These are phyloP conservation scores for Wickerhamiella occidentalis DNA, from an alignment of 805 yeast genomes.

Conservation along the genomic window DNA sequence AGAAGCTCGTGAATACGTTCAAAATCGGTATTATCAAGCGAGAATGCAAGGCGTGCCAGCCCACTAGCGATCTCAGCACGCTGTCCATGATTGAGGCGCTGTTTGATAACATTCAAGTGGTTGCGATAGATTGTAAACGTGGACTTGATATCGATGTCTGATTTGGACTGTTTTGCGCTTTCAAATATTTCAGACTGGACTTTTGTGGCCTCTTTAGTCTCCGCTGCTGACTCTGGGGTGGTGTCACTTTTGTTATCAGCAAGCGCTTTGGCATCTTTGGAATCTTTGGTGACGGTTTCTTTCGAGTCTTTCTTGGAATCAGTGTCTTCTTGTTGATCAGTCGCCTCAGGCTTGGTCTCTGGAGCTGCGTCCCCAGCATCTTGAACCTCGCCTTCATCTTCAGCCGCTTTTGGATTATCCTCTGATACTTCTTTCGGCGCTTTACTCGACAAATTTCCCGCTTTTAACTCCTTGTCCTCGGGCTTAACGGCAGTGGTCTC, in stretches of 20 bases:
- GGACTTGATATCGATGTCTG: neutral
- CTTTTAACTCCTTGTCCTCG: conserved; percentile 5
- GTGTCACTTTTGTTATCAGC: too few species aligned
- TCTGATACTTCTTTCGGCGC: neutral
- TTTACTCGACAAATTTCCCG: neutral
- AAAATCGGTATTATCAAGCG: conserved; percentile 4
- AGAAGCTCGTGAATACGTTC: conserved; percentile 12
- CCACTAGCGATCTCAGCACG: conserved; percentile 13
- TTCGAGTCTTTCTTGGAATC: too few species aligned
- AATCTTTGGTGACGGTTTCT: too few species aligned
- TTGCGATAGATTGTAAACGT: conserved; percentile 10
- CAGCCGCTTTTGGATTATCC: neutral
- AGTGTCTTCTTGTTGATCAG: too few species aligned
- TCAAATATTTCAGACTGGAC: neutral
- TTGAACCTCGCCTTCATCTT: conserved; percentile 8
- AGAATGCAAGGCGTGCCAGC: conserved; percentile 10
- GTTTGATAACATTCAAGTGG: conserved; percentile 17
- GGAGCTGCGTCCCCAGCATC: conserved; percentile 11
- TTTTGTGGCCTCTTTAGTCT: too few species aligned
- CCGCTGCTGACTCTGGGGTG: too few species aligned
- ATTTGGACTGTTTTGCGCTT: neutral
- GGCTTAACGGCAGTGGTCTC: neutral
- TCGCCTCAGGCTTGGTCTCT: too few species aligned
- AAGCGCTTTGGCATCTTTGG: too few species aligned
- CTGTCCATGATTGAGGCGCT: conserved; percentile 15